Evolutionary conservation across 441 rosid genomes (phyloP), one percentile per base, ranked within the genome.

Genomic region (Adansonia rubrostipa): DNA sequence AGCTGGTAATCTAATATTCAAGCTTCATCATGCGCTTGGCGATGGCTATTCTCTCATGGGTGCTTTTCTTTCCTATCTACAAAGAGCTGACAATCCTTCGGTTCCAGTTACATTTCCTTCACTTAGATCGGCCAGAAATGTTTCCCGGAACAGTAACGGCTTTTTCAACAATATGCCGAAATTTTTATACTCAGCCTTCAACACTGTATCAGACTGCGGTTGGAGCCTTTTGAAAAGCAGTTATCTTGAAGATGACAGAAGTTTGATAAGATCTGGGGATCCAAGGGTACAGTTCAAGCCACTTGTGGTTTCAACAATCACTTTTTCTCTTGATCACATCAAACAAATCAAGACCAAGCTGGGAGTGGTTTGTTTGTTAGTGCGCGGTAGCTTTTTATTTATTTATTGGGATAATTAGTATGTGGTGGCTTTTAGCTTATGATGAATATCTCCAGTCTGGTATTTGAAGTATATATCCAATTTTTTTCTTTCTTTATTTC

Each of bases 11-110:
- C 1, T 83, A 0, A 71, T 89, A n/a, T 89, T 89, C 87, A 89
- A 89, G 85, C 81, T 89, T 13, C 90, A 89, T 73, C 90, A 87
- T 51, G 80, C 92, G 0, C 85, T 89, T 33, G 92, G 92, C 0
- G 92, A 89, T 60, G 90, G 92, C 5, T 86, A 58, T 48, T 87
- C 92, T 73, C 79, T 89, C 15, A 89, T 89, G 89, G 88, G 88
- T 2, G 87, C 92, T 66, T 87, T 89, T 14, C 86, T 89, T 71
- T 87, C 92, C 53, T 84, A 87, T 54, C 70, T 87, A 2, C 84
- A 84, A 75, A 79, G 90, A 28, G 85, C 82, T 1, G 90, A 89
- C 1, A 50, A 84, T 6, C 89, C 89, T 72, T 71, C 80, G 6
- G 79, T 84, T 10, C 81, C 90, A 3, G 22, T 86, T 75, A 82